A percentile compares a stretch with the other conserved stretches of the same genome.
Evolutionary conservation across 2,329 filamentous ascomycete genomes (phyloP).

Genomic region (Cytospora chrysosperma): DNA sequence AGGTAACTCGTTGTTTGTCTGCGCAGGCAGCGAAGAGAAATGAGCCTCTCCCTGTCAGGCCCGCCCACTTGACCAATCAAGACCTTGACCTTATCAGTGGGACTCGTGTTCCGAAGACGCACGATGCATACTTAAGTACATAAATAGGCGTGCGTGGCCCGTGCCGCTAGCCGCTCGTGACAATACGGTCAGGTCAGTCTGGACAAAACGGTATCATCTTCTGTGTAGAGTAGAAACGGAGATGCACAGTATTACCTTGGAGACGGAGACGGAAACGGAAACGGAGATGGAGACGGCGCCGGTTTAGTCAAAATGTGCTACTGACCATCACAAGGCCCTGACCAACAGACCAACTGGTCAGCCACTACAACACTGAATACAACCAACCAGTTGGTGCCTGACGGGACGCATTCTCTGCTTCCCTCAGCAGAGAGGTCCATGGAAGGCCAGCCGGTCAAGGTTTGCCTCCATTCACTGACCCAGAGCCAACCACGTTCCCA

Average conservation of each 20-base stretch:
- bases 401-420: neutral
- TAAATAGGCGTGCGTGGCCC: too few species aligned
- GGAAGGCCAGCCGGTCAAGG: neutral
- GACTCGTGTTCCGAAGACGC: neutral
- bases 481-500: neutral
- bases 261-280: too few species aligned
- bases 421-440: neutral
- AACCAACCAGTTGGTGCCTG: neutral
- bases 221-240: neutral
- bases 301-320: neutral
- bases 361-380: neutral
- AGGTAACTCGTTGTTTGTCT: neutral
- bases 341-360: neutral
- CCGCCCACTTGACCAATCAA: neutral
- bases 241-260: neutral
- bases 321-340: too few species aligned
- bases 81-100: neutral
- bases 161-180: neutral
- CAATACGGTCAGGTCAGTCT: neutral
- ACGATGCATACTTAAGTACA: too few species aligned
- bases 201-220: neutral
- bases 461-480: neutral
- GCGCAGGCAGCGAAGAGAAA: neutral
- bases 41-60: neutral
- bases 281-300: neutral